phyloP scores from a whole-genome alignment of 1,139 yeast species.

The Pichia norvegensis region DNA sequence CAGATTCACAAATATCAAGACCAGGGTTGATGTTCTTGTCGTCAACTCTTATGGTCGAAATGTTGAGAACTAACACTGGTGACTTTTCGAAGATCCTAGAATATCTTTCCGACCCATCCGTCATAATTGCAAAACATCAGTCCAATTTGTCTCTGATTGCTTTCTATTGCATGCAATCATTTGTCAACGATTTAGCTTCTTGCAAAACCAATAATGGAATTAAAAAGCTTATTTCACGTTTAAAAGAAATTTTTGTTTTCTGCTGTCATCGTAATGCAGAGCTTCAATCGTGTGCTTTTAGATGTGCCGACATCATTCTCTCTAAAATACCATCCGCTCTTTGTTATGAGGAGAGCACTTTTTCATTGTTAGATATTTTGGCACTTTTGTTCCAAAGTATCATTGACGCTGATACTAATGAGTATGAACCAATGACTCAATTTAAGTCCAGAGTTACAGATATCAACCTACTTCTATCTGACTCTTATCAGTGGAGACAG shows the following conservation, averaged over 20 bases:
- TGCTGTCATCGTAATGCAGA: constrained; percentile 75
- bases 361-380: constrained; percentile 72
- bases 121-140: constrained; percentile 65
- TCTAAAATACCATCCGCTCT: constrained; percentile 69
- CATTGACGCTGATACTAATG: constrained; percentile 78
- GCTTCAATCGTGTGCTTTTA: constrained; percentile 74
- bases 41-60: constrained; percentile 72
- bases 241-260: constrained; percentile 57
- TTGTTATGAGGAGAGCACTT: constrained; percentile 67
- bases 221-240: constrained; percentile 58
- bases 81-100: constrained; percentile 66
- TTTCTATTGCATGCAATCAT: constrained; percentile 51
- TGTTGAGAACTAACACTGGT: constrained; percentile 71
- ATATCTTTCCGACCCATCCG: constrained; percentile 83
- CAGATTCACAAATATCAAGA: constrained; percentile 52
- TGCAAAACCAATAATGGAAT: constrained; percentile 40
- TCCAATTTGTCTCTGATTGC: constrained; percentile 62
- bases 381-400: constrained; percentile 72
- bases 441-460: constrained; percentile 58
- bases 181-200: constrained; percentile 30
- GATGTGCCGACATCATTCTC: constrained; percentile 67
- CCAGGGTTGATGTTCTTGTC: constrained; percentile 86
- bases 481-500: constrained; percentile 70
- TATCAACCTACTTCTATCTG: constrained; percentile 60
- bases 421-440: constrained; percentile 72